A percentile compares a stretch with the other conserved stretches of the same genome.
phyloP scores from a whole-genome alignment of 2,329 filamentous ascomycete genomes.

The Cytospora paraplurivora region DNA sequence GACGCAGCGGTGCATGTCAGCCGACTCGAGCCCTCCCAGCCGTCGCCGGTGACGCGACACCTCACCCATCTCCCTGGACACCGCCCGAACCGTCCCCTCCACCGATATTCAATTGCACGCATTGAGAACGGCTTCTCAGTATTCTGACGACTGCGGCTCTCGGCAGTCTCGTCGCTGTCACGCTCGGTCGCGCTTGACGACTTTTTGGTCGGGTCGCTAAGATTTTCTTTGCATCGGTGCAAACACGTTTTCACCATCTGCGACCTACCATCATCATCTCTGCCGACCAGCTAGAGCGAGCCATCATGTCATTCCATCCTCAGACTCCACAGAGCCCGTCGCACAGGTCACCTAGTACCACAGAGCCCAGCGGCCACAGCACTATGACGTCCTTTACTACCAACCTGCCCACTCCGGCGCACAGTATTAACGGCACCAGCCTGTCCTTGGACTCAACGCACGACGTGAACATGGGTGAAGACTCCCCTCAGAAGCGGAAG shows the following conservation, averaged over 20 bases:
- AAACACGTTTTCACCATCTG: constrained; percentile 8
- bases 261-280: constrained; percentile 11
- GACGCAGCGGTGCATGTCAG: constrained; percentile 21
- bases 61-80: constrained; percentile 16
- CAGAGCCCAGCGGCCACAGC: constrained; percentile 53
- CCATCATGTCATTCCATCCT: constrained; percentile 67
- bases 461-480: constrained; percentile 51
- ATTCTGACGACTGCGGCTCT: constrained; percentile 8
- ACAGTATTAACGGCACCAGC: constrained; percentile 62
- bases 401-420: constrained; percentile 63
- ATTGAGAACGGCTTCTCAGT: constrained; percentile 4
- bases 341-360: constrained; percentile 59
- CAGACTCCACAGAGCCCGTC: constrained; percentile 69
- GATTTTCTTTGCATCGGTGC: constrained; percentile 3
- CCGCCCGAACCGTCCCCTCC: constrained; percentile 6
- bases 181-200: constrained; percentile 1
- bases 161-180: constrained; percentile 20
- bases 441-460: constrained; percentile 47
- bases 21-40: constrained; percentile 10
- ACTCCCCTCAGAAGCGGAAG: constrained; percentile 64
- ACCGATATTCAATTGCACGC: constrained; percentile 8
- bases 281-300: constrained; percentile 18
- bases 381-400: constrained; percentile 55
- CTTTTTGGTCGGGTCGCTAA: constrained; percentile 7
- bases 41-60: constrained; percentile 25